Conservation (phyloP, 495 filamentous ascomycete species). For the Articulospora tetracladia region DNA sequence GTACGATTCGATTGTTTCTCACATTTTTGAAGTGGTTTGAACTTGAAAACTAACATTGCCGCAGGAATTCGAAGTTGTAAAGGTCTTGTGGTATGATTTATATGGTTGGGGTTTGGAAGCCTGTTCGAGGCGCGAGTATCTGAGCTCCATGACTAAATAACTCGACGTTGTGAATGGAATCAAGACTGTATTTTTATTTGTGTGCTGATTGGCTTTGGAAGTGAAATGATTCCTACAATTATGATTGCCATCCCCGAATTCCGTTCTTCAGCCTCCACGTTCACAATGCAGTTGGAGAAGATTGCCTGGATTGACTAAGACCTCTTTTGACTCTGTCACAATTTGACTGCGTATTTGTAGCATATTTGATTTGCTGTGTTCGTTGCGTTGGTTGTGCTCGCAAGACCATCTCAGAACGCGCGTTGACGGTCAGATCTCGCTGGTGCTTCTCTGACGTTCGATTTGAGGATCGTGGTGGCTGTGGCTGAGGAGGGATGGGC, state of each 20-base stretch:
- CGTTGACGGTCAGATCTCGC: background rate
- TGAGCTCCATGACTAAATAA: background rate
- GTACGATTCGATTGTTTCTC: constrained; percentile 13
- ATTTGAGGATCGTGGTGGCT: background rate
- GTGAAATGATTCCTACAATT: no score
- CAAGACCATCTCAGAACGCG: background rate
- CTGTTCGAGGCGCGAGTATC: background rate
- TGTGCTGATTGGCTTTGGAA: no score
- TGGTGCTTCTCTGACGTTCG: constrained; percentile 9
- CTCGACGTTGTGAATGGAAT: no score
- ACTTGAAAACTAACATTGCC: background rate
- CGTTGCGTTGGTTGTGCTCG: background rate
- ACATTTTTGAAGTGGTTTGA: background rate
- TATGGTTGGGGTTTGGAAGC: background rate
- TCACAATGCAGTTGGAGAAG: no score
- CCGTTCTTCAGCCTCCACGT: no score
- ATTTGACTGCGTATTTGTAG: no score
- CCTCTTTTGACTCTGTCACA: no score
- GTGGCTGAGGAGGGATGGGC: background rate
- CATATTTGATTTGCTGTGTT: no score
- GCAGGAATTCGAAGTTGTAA: constrained; percentile 17
- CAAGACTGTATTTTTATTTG: no score
- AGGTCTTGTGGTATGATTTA: background rate
- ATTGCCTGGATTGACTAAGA: no score
- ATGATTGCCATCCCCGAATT: no score